A percentile compares a stretch with the other conserved stretches of the same genome.
phyloP scores from a whole-genome alignment of 2,329 filamentous ascomycete genomes.

The Penicillium verrucosum region DNA sequence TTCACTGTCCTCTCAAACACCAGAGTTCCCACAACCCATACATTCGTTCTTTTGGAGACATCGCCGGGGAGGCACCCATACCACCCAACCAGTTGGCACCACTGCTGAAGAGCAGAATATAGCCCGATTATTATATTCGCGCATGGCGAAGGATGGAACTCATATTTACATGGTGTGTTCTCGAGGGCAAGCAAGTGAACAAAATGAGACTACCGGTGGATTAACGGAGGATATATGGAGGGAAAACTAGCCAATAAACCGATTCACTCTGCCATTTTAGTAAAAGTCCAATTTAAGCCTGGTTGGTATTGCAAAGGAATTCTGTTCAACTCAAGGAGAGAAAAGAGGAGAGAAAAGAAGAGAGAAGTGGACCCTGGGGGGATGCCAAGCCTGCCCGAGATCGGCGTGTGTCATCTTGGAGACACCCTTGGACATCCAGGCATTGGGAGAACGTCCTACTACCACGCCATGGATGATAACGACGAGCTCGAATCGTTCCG shows the following conservation, averaged over 20 bases:
- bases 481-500: conserved; percentile 84
- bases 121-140: neutral
- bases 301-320: neutral
- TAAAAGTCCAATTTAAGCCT: neutral
- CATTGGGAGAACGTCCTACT: neutral
- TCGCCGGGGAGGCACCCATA: no score
- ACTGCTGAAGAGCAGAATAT: neutral
- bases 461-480: conserved; percentile 45
- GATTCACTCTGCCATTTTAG: neutral
- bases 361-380: neutral
- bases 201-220: neutral
- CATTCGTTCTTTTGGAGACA: no score
- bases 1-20: no score
- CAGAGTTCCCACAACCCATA: no score
- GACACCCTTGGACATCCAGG: neutral
- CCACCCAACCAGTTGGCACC: no score
- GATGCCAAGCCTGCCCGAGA: neutral
- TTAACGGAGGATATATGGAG: neutral
- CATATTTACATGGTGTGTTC: neutral
- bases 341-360: neutral
- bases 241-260: neutral
- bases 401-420: neutral
- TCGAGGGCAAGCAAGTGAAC: neutral
- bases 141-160: neutral
- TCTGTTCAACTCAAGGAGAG: neutral